Evolutionary conservation across 345 rosid genomes (phyloP).

Genomic region (Bretschneidera sinensis): DNA sequence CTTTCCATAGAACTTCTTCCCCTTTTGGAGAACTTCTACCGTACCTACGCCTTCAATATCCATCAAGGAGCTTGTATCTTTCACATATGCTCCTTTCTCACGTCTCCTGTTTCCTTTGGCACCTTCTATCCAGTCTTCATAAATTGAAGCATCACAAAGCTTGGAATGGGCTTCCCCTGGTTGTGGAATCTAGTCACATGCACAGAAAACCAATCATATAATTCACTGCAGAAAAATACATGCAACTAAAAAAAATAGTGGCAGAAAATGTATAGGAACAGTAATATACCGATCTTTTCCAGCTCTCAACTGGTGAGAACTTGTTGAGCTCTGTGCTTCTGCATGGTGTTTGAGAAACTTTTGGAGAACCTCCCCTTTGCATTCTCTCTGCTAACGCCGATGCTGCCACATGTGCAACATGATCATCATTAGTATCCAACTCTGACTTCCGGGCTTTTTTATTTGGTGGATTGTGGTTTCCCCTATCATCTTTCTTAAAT

Average conservation of each 20-base stretch:
- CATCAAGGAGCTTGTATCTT: conserved; percentile 37
- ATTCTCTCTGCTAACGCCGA: conserved; percentile 65
- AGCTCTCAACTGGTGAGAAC: conserved; percentile 52
- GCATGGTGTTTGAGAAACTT: conserved; percentile 43
- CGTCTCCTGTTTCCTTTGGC: conserved; percentile 34
- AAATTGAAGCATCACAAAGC: conserved; percentile 27
- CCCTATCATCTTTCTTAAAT: conserved; percentile 43
- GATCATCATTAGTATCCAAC: conserved; percentile 48
- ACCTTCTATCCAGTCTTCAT: conserved; percentile 39
- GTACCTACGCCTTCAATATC: conserved; percentile 68
- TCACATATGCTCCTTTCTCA: conserved; percentile 34
- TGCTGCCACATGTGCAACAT: conserved; percentile 68
- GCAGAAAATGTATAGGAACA: background rate
- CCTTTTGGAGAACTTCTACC: conserved; percentile 53
- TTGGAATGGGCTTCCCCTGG: conserved; percentile 39
- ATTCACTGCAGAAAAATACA: background rate
- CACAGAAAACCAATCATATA: conserved; percentile 6
- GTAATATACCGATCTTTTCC: conserved; percentile 61
- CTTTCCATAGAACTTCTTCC: conserved; percentile 52
- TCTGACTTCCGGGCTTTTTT: conserved; percentile 48
- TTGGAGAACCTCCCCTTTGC: conserved; percentile 59
- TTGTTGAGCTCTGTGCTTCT: conserved; percentile 36
- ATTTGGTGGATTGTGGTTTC: conserved; percentile 35
- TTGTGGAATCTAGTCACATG: conserved; percentile 34
- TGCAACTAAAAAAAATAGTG: conserved; percentile 1